Evolutionary conservation across 2,329 filamentous ascomycete genomes (phyloP).

Genomic region (Trichoderma sp.): DNA sequence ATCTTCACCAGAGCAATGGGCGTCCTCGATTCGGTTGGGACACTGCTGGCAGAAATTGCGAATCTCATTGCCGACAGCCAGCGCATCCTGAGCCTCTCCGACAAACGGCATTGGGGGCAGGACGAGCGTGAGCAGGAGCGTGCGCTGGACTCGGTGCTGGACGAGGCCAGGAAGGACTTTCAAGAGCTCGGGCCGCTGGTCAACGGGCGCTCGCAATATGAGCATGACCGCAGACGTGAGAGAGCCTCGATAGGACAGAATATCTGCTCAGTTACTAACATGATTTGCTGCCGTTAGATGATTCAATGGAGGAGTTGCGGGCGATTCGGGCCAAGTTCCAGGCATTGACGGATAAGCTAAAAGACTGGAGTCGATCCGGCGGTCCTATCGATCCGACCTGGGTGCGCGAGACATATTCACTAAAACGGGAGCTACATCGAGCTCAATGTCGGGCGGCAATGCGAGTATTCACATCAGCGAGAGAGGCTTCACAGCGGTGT

Average conservation of each 20-base stretch:
- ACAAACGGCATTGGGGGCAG: conserved; percentile 56
- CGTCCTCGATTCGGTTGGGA: conserved; percentile 53
- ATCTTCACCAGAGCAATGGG: conserved; percentile 29
- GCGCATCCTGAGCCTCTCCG: conserved; percentile 53
- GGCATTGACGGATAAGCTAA: conserved; percentile 48
- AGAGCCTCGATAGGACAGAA: background rate
- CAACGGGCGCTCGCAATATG: conserved; percentile 56
- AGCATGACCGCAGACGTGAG: conserved; percentile 54
- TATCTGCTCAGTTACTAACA: background rate
- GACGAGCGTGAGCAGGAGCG: conserved; percentile 60
- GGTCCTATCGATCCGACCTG: conserved; percentile 56
- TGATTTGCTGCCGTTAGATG: conserved; percentile 36
- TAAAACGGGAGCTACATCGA: conserved; percentile 53
- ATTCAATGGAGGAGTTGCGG: conserved; percentile 51
- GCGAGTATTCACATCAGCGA: conserved; percentile 53
- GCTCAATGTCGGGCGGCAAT: conserved; percentile 56
- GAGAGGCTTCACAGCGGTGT: conserved; percentile 48
- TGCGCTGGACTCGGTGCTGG: conserved; percentile 53
- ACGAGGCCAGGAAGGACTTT: conserved; percentile 60
- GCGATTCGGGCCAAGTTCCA: conserved; percentile 45
- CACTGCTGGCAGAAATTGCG: conserved; percentile 57
- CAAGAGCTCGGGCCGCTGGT: conserved; percentile 55
- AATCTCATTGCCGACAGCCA: conserved; percentile 51
- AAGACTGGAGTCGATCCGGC: conserved; percentile 53
- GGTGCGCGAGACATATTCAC: conserved; percentile 49